Evolutionary conservation across 1,284 basidiomycete species (phyloP).

Genomic region (Rhodotorula glutinis): DNA sequence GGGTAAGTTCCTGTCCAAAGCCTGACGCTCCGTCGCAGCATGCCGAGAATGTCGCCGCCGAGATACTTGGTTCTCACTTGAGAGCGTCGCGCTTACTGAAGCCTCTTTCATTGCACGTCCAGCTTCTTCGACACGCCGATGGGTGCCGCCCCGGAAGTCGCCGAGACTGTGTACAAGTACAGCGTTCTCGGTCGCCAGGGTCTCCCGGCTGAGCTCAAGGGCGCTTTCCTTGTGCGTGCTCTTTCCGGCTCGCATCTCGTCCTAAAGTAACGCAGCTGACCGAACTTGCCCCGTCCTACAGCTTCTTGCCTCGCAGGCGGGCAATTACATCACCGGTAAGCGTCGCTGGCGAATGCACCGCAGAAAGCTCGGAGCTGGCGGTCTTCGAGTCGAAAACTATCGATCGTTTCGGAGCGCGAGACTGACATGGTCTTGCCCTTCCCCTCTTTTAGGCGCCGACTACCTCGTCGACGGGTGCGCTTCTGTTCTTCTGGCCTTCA

Average conservation of each 20-base stretch:
- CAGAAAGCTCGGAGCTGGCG: no score
- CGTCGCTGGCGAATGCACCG: no score
- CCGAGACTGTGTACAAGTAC: constrained; percentile 40
- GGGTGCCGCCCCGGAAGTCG: constrained; percentile 41
- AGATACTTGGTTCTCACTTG: no score
- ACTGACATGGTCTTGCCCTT: not conserved
- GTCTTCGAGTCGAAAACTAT: no score
- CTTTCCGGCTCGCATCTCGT: no score
- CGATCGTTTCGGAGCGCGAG: no score
- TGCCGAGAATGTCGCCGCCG: no score
- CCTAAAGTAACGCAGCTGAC: not conserved
- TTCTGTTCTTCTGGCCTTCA: no score
- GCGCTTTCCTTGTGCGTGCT: constrained; percentile 20
- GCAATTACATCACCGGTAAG: constrained; percentile 19
- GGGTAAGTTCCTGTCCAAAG: constrained; percentile 21
- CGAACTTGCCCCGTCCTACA: not conserved
- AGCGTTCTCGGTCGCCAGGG: constrained; percentile 44
- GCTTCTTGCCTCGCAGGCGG: constrained; percentile 20
- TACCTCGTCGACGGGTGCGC: constrained; percentile 23
- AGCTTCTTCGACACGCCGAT: constrained; percentile 45
- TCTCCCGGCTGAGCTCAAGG: constrained; percentile 46
- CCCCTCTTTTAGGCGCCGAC: not conserved
- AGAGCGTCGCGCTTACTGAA: no score
- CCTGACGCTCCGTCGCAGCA: no score
- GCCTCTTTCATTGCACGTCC: no score